These are phyloP conservation scores for Dryadomyces quercus-mongolicae DNA, from an alignment of 2,329 filamentous ascomycete species.

Conservation along the genomic window DNA sequence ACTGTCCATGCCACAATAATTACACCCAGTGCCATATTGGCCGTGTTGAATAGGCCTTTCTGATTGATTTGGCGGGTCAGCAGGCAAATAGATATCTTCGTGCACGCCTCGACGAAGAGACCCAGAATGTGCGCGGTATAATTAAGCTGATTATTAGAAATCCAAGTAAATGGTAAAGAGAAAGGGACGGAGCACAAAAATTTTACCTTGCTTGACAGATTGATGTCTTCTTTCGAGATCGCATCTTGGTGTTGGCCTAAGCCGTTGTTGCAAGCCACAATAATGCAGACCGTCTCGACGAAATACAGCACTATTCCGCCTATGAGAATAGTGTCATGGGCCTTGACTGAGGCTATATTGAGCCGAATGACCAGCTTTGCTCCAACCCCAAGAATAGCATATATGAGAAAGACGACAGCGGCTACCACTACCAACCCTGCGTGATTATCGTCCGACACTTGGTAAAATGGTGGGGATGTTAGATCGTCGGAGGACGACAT, in stretches of 20 bases:
- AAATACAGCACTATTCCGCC: not conserved
- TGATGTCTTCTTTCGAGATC: not conserved
- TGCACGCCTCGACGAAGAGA: not conserved
- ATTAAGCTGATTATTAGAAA: not conserved
- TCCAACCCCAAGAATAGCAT: not conserved
- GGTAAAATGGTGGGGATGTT: not conserved
- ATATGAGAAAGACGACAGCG: slow-evolving; percentile 3
- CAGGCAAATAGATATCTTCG: slow-evolving; percentile 4
- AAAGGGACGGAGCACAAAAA: no score
- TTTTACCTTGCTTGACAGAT: not conserved
- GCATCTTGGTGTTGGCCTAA: not conserved
- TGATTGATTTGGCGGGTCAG: slow-evolving; percentile 1
- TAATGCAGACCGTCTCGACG: not conserved
- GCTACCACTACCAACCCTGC: slow-evolving; percentile 1
- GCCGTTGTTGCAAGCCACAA: slow-evolving; percentile 2
- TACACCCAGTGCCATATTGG: not conserved
- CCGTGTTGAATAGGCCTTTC: not conserved
- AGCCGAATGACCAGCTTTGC: slow-evolving; percentile 3
- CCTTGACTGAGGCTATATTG: slow-evolving; percentile 2
- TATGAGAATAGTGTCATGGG: not conserved
- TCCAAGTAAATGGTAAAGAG: not conserved
- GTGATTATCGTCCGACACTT: slow-evolving; percentile 1
- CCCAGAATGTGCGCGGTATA: not conserved
- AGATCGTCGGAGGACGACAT: no score
- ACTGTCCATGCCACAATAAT: slow-evolving; percentile 20